Evolutionary conservation across 352 stramenopile genomes (phyloP).

Genomic region (Phytopythium boreale): DNA sequence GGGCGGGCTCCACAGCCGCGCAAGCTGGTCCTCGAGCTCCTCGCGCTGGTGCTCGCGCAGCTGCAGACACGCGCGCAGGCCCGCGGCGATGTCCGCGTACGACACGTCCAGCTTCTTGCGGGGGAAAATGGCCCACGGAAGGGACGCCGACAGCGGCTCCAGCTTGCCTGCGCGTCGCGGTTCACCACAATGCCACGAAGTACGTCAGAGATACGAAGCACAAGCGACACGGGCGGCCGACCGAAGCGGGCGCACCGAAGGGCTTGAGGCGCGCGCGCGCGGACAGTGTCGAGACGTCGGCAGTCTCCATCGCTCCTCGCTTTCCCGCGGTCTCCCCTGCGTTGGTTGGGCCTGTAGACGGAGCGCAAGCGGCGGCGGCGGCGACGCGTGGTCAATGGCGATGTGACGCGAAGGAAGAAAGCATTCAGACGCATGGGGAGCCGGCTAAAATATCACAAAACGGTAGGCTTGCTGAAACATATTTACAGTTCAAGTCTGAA

Average conservation of each 20-base stretch:
- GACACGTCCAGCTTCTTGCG: constrained; percentile 83
- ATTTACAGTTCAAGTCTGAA: no score
- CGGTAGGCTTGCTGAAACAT: no score
- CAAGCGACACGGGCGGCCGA: background rate
- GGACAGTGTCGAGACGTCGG: background rate
- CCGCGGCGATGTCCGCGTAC: constrained; percentile 61
- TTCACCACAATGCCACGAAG: background rate
- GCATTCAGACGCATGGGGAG: background rate
- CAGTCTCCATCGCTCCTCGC: background rate
- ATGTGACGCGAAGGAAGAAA: background rate
- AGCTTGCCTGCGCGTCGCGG: constrained; percentile 26
- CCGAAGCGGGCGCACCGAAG: constrained; percentile 24
- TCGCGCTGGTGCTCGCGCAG: constrained; percentile 54
- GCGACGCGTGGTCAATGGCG: background rate
- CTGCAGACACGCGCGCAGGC: constrained; percentile 50
- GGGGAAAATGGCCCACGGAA: constrained; percentile 74
- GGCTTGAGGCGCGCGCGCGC: constrained; percentile 28
- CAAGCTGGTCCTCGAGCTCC: constrained; percentile 47
- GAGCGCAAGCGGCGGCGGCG: no score
- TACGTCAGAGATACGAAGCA: background rate
- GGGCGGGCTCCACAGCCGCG: constrained; percentile 48
- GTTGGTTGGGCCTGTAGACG: background rate
- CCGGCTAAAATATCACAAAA: no score
- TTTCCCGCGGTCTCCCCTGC: background rate
- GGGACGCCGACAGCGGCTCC: constrained; percentile 53